phyloP scores from a whole-genome alignment of 148 eudicot species.

The Mesembryanthemum crystallinum region DNA sequence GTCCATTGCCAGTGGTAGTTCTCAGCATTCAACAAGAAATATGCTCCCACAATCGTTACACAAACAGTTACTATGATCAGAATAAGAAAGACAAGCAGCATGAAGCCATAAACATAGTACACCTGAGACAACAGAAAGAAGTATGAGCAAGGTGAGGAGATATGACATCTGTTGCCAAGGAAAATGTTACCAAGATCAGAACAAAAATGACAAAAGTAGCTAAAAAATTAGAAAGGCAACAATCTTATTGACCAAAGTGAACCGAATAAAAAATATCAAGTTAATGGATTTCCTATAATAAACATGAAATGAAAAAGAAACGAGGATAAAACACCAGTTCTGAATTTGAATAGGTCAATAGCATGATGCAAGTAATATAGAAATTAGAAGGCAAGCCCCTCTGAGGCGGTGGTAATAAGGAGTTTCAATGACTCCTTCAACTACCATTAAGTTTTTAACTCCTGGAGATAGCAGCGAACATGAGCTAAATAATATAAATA shows the following conservation, averaged over 20 bases:
- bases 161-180: background rate
- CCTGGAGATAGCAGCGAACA: background rate
- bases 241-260: background rate
- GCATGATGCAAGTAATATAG: background rate
- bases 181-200: background rate
- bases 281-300: background rate
- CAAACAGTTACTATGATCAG: slow-evolving; percentile 87
- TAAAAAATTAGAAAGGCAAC: background rate
- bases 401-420: background rate
- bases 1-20: slow-evolving; percentile 99
- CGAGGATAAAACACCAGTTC: background rate
- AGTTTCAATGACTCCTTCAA: background rate
- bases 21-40: slow-evolving; percentile 96
- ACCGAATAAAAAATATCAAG: background rate
- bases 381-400: background rate
- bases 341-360: background rate
- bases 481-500: background rate
- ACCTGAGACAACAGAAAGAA: slow-evolving; percentile 43
- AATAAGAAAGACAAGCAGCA: slow-evolving; percentile 88
- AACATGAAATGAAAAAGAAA: background rate
- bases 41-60: slow-evolving; percentile 94
- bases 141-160: background rate
- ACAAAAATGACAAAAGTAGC: background rate
- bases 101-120: slow-evolving; percentile 89
- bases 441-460: background rate